A percentile compares a stretch with the other conserved stretches of the same genome.
Evolutionary conservation across 78 protist species (phyloP).

Genomic region (Dictyostelium firmibasis): DNA sequence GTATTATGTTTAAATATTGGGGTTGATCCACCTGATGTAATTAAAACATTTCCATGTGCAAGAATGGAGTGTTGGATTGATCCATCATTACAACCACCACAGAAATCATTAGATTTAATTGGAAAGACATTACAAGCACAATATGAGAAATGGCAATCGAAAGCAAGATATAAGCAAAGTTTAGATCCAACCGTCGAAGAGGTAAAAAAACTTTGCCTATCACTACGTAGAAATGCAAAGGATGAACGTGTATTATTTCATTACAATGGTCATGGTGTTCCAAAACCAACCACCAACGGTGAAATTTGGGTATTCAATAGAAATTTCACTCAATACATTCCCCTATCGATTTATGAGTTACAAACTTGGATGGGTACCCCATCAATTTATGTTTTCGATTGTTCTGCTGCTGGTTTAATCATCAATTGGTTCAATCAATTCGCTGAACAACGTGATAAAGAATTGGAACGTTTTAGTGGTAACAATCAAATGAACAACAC

Average conservation of each 20-base stretch:
- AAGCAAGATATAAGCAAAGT: conserved; percentile 84
- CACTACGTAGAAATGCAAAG: conserved; percentile 85
- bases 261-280: conserved; percentile 99
- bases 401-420: conserved; percentile 95
- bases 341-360: conserved; percentile 94
- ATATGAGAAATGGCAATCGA: conserved; percentile 93
- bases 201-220: conserved; percentile 86
- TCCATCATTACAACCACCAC: conserved; percentile 81
- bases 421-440: conserved; percentile 87
- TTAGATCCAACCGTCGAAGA: conserved; percentile 90
- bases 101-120: conserved; percentile 91
- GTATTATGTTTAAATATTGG: conserved; percentile 97
- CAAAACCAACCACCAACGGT: conserved; percentile 95
- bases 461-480: conserved; percentile 50
- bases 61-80: conserved; percentile 94
- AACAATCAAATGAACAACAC: neutral
- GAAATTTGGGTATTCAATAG: conserved; percentile 98
- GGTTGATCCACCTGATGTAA: conserved; percentile 97
- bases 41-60: conserved; percentile 92
- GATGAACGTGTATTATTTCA: conserved; percentile 98
- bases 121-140: conserved; percentile 89
- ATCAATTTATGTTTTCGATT: conserved; percentile 94
- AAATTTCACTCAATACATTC: conserved; percentile 97
- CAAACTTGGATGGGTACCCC: conserved; percentile 96
- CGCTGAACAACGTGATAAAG: conserved; percentile 84